Evolutionary conservation across 352 stramenopile genomes (phyloP), one percentile per base, ranked within the genome.

Genomic region (Peronospora tabacina): DNA sequence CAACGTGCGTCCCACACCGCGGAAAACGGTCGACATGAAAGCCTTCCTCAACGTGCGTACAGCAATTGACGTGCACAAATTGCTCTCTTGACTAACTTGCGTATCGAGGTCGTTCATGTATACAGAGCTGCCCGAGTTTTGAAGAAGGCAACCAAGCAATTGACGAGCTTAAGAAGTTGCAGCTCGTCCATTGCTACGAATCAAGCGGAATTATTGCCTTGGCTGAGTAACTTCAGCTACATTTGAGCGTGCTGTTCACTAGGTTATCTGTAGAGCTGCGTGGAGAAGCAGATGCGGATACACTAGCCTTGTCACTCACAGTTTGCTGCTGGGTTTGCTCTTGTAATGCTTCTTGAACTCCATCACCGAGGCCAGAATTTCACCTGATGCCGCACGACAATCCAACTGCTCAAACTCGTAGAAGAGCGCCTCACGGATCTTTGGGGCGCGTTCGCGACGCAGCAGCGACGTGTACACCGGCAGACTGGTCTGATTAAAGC

Each of bases 171-270:
- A 85, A 84, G 63, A 89, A 86, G 54, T 61, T 89, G 15, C 70
- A 84, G 51, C 73, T 89, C 42, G 75, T 89, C 54, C 79, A 89
- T 66, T 87, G 70, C 61, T 89, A 89, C 66, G 78, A 85, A 42
- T 80, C 75, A 13, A 87, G 75, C 34, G 78, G 78, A 38, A 80
- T 89, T 62, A 71, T 89, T 47, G 71, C 75, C 7, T 59, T 85
- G 13, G 75, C 72, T 39, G 75, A 89, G 56, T 89, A 32, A 52
- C 26, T 34, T 30, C 7, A 34, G 37, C 32, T 26, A 36, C 29
- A 50, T 9, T 36, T 26, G 32, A 42, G 34, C 17, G 44, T 9
- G 20, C 16, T 22, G n/a, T 44, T 26, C 15, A 16, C 20, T 3
- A 32, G 12, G 10, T 32, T 32, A 6, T 32, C 11, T 32, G 28